Conservation (phyloP, 2,329 filamentous ascomycete genomes). For the Cercospora brassicicola region DNA sequence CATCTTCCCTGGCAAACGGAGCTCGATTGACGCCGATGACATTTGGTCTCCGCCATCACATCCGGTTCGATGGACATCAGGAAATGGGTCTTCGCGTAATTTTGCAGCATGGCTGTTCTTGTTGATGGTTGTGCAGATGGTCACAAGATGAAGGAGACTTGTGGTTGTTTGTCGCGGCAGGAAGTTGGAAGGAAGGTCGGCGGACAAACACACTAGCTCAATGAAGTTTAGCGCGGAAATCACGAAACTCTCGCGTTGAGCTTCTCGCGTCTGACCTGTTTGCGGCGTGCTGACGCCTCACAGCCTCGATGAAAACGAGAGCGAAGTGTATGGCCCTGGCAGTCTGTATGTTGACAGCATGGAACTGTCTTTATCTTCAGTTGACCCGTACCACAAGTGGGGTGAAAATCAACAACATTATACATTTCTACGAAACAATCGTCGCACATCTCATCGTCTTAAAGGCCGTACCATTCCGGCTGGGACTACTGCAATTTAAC, state of each 20-base stretch:
- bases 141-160: not conserved
- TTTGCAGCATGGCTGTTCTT: not conserved
- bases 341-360: not conserved
- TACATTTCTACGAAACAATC: not conserved
- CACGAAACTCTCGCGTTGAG: not conserved
- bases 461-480: constrained; percentile 1
- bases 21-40: not conserved
- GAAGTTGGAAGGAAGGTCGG: not conserved
- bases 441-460: not conserved
- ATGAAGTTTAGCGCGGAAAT: not conserved
- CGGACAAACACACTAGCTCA: not conserved
- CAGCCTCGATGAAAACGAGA: not conserved
- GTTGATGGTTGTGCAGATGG: not conserved
- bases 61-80: not conserved
- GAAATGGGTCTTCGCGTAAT: not conserved
- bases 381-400: not conserved
- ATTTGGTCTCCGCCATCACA: not conserved
- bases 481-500: not conserved
- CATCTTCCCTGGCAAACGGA: not conserved
- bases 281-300: not conserved
- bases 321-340: not conserved
- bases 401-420: not conserved
- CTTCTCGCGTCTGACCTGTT: not conserved
- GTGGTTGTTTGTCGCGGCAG: not conserved
- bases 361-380: not conserved